A percentile compares a stretch with the other conserved stretches of the same genome.
Evolutionary conservation across 306 rosid species (phyloP).

Genomic region (Ochetophila trinervis): DNA sequence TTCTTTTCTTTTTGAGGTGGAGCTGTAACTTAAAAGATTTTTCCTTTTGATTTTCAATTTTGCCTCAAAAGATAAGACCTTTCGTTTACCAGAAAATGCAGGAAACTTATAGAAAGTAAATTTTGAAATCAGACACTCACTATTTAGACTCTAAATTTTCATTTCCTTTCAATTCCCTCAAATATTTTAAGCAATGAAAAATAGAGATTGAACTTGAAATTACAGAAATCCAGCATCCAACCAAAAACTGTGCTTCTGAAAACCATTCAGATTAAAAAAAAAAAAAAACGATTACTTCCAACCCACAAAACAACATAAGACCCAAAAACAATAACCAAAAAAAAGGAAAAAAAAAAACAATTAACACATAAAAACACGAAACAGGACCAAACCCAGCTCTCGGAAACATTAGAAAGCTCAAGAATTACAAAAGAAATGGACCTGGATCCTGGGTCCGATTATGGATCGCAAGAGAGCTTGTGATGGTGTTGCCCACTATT

Average conservation of each 20-base stretch:
- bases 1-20: no score
- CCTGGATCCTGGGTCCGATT: background rate
- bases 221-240: background rate
- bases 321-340: background rate
- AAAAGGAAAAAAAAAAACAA: no score
- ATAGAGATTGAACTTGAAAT: background rate
- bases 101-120: no score
- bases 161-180: background rate
- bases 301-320: constrained; percentile 2
- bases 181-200: background rate
- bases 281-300: background rate
- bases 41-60: no score
- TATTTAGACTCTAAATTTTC: no score
- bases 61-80: no score
- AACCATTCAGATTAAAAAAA: background rate
- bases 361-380: background rate
- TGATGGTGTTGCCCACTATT: no score
- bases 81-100: no score
- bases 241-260: no score
- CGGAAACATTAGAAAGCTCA: background rate
- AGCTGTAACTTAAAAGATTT: no score
- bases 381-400: background rate
- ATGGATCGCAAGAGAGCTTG: no score
- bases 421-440: background rate
- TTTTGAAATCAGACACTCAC: no score